Evolutionary conservation across 192 early-diverging fungal genomes (phyloP), one percentile per base, ranked within the genome.

Genomic region (Rhizoclosmatium globosum): DNA sequence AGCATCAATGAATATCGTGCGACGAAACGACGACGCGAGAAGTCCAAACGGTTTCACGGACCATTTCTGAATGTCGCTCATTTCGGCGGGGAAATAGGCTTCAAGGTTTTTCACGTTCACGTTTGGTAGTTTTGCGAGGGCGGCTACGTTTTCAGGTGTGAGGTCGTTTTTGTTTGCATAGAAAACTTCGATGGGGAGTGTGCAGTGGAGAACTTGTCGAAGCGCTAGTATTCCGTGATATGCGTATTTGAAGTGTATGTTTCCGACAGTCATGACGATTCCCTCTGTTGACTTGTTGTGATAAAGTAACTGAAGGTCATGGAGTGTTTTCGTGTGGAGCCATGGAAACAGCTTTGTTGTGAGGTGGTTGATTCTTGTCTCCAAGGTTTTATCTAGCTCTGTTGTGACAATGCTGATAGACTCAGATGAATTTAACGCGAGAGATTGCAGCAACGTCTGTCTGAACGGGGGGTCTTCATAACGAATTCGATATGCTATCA

Each of bases 161-260:
- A 68, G 47, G 76, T 77, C 76, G 13, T 64, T 31, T 2, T 7
- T 7, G 47, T 85, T 76, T 65, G 85, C 82, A 44, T 88, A 83
- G 50, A 88, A 85, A 7, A 92, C 53, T 58, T 92, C 84, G 76
- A 92, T 91, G 0, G 89, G 91, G 17, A 92, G 74, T 4, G 72
- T 58, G 1, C 82, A 84, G 43, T 87, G 66, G n/a, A 92, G 73
- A 7, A 68, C 31, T 6, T 66, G 23, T 7, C 75, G 75, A 42
- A 77, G 64, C 23, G 65, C 47, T 19, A 43, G 19, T 13, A 77
- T 68, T 39, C n/a, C 11, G 64, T 53, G 65, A n/a, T 62, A 9
- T 3, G n/a, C n/a, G 47, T 56, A 41, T n/a, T 58, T 13, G 50
- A 58, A n/a, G 21, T 71, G 48, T 56, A 4, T 11, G 17, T n/a